phyloP scores from a whole-genome alignment of 2,329 filamentous ascomycete species.

The Claviceps sp. region DNA sequence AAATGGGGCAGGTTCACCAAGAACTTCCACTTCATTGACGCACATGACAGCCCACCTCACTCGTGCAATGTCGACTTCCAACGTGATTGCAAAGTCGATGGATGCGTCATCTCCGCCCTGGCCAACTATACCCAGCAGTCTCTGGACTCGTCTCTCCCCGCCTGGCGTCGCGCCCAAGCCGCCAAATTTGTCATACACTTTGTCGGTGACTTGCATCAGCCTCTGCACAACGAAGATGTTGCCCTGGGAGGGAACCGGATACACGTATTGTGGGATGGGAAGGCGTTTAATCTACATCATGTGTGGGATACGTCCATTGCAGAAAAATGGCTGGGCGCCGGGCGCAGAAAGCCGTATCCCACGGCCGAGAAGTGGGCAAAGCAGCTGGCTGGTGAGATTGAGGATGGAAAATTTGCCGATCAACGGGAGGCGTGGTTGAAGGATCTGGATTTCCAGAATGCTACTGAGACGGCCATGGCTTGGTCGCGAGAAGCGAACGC shows the following conservation, averaged over 20 bases:
- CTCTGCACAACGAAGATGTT: conserved; percentile 51
- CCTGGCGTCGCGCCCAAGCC: conserved; percentile 39
- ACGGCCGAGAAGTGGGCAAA: conserved; percentile 42
- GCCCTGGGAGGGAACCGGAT: conserved; percentile 56
- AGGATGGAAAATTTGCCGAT: conserved; percentile 37
- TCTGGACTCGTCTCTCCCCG: conserved; percentile 30
- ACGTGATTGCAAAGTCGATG: conserved; percentile 47
- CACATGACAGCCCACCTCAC: conserved; percentile 46
- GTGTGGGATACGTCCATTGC: conserved; percentile 62
- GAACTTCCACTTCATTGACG: conserved; percentile 57
- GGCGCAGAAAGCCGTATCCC: conserved; percentile 32
- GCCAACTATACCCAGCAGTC: conserved; percentile 47
- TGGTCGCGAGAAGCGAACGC: conserved; percentile 54
- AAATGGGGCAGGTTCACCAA: conserved; percentile 47
- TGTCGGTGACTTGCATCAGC: conserved; percentile 57
- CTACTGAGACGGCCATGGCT: conserved; percentile 39
- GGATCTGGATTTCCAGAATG: conserved; percentile 40
- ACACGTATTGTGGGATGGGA: conserved; percentile 44
- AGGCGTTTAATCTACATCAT: conserved; percentile 51
- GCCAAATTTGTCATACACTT: conserved; percentile 58
- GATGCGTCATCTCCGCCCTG: conserved; percentile 49
- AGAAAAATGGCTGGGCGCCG: conserved; percentile 48
- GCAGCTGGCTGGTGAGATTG: conserved; percentile 41
- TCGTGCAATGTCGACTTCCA: conserved; percentile 43
- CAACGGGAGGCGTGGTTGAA: conserved; percentile 41